These are phyloP conservation scores for Trypanosoma cruzi DNA, from an alignment of 208 protist genomes.

Conservation along the genomic window DNA sequence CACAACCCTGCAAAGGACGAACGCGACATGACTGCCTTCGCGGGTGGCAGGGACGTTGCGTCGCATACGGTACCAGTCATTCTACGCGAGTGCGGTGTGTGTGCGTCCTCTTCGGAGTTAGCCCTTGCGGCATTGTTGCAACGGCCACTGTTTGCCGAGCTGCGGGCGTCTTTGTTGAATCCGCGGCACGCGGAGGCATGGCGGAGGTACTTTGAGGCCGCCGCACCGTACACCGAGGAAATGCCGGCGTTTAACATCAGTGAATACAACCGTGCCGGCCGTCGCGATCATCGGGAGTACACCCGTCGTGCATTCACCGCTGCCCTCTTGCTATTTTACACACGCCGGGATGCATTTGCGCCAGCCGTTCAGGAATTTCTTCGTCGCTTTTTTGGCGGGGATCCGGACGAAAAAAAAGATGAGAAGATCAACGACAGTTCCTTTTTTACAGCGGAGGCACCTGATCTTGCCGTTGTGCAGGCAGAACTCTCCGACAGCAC, in stretches of 20 bases:
- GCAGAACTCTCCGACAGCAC: constrained; percentile 57
- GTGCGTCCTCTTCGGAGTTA: constrained; percentile 13
- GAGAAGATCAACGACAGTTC: constrained; percentile 8
- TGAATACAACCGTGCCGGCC: not conserved
- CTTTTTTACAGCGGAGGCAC: constrained; percentile 59
- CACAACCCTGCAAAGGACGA: constrained; percentile 3
- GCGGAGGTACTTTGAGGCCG: constrained; percentile 52
- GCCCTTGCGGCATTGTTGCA: constrained; percentile 50
- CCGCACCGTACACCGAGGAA: constrained; percentile 37
- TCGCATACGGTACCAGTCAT: constrained; percentile 15
- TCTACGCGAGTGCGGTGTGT: constrained; percentile 22
- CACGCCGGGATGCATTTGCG: constrained; percentile 76
- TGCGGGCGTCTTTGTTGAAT: constrained; percentile 60
- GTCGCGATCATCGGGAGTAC: constrained; percentile 1
- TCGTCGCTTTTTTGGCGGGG: constrained; percentile 65
- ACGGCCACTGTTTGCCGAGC: constrained; percentile 59
- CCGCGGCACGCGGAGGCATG: constrained; percentile 40
- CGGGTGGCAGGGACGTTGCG: not conserved
- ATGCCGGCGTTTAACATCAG: constrained; percentile 38
- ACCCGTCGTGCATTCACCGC: constrained; percentile 63
- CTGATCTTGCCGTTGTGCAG: constrained; percentile 52
- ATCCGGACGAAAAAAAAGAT: not conserved
- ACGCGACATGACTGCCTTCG: not conserved
- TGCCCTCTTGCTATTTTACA: constrained; percentile 69
- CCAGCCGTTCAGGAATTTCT: constrained; percentile 60